Conservation (phyloP, 768 basidiomycete species). For the Termitomyces sp. region DNA sequence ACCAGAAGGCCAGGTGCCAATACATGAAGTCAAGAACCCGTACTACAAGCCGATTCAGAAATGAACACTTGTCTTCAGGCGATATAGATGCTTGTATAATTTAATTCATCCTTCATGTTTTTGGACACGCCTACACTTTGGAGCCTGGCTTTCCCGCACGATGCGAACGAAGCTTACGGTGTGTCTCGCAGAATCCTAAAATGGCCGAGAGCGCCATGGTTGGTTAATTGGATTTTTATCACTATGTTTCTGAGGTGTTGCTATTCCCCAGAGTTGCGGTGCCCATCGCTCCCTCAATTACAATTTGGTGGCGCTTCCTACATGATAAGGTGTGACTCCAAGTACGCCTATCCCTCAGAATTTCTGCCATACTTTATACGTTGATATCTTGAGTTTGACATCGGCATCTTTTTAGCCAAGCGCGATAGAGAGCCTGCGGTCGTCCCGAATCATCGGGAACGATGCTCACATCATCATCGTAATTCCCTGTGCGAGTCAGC, state of each 20-base stretch:
- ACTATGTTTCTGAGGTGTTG: not conserved
- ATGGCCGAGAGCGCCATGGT: too few species aligned
- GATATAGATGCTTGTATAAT: constrained; percentile 19
- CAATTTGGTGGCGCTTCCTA: not conserved
- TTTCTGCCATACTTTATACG: not conserved
- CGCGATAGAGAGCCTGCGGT: not conserved
- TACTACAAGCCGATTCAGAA: constrained; percentile 86
- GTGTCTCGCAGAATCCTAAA: not conserved
- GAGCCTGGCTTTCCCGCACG: not conserved
- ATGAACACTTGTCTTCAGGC: constrained; percentile 31
- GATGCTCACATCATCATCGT: not conserved
- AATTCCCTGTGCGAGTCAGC: not conserved
- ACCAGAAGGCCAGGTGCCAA: constrained; percentile 74
- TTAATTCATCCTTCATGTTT: constrained; percentile 6
- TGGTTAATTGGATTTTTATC: not conserved
- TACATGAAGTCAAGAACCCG: constrained; percentile 88
- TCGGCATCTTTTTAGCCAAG: not conserved
- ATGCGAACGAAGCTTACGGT: not conserved
- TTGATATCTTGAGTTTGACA: not conserved
- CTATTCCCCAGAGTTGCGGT: not conserved
- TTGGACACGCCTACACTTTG: not conserved
- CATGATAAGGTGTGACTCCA: not conserved
- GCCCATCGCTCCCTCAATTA: not conserved
- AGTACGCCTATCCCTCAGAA: not conserved
- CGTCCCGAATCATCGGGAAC: not conserved